These are phyloP conservation scores for Hygrophoropsis aurantiaca DNA, from an alignment of 768 basidiomycete genomes.

Conservation along the genomic window DNA sequence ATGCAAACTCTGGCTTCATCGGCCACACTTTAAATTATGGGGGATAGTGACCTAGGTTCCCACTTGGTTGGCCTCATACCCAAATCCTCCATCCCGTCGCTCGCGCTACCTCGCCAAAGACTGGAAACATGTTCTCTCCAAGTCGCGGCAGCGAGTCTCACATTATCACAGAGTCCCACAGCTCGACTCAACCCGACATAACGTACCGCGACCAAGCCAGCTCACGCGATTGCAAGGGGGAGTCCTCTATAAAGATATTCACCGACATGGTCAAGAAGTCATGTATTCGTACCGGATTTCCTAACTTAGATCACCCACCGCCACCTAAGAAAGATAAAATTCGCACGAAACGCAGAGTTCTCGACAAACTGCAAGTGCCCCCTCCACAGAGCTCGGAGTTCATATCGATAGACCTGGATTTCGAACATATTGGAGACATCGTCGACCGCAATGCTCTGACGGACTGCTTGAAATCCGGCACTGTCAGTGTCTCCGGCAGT, in stretches of 20 bases:
- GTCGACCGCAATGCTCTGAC: slow-evolving; percentile 42
- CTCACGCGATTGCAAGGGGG: slow-evolving; percentile 44
- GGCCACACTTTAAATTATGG: no score
- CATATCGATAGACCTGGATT: slow-evolving; percentile 25
- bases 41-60: no score
- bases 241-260: slow-evolving; percentile 44
- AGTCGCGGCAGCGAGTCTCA: slow-evolving; percentile 30
- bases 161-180: slow-evolving; percentile 25
- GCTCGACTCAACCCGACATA: slow-evolving; percentile 32
- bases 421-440: slow-evolving; percentile 79
- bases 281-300: no score
- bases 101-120: slow-evolving; percentile 31
- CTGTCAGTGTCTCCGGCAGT: slow-evolving; percentile 39
- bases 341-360: slow-evolving; percentile 18
- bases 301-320: slow-evolving; percentile 18
- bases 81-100: no score
- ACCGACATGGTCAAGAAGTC: slow-evolving; percentile 38
- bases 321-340: slow-evolving; percentile 27
- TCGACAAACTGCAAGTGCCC: slow-evolving; percentile 21
- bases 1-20: no score
- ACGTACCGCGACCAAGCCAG: slow-evolving; percentile 32
- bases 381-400: slow-evolving; percentile 21
- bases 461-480: slow-evolving; percentile 5
- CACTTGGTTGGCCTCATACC: no score
- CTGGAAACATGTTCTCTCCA: slow-evolving; percentile 25